Percentiles rank a stretch among this genome's conserved stretches.
These are phyloP conservation scores for Mycena alexandri DNA, from an alignment of 768 basidiomycete species.

Conservation along the genomic window DNA sequence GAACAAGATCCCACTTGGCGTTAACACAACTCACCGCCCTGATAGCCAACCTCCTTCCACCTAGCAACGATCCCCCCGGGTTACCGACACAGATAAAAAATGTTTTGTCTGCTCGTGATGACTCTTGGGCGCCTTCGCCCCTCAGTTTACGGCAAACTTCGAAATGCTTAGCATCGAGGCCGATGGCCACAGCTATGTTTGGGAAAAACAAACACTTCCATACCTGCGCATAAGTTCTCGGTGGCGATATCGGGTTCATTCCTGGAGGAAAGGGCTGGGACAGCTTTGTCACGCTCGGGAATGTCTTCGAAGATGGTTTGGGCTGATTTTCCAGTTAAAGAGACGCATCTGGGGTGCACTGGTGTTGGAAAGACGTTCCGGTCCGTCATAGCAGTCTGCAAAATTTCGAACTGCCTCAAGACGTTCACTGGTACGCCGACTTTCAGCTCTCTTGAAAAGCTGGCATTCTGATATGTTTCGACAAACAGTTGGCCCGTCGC, in stretches of 20 bases:
- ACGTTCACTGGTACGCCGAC: conserved; percentile 47
- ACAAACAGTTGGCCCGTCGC: conserved; percentile 60
- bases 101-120: conserved; percentile 46
- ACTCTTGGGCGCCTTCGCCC: conserved; percentile 43
- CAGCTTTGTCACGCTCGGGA: conserved; percentile 54
- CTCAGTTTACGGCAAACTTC: conserved; percentile 53
- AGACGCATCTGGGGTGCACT: conserved; percentile 47
- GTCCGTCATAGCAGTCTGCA: conserved; percentile 47
- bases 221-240: conserved; percentile 54
- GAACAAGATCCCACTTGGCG: conserved; percentile 46
- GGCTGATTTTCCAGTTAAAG: conserved; percentile 40
- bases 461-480: background rate
- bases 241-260: conserved; percentile 63
- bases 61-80: conserved; percentile 45
- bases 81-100: conserved; percentile 48
- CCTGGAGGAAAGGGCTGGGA: conserved; percentile 50
- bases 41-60: conserved; percentile 54
- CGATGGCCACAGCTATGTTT: conserved; percentile 52
- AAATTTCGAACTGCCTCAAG: conserved; percentile 49
- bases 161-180: conserved; percentile 52
- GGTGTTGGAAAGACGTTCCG: conserved; percentile 53
- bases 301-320: conserved; percentile 50
- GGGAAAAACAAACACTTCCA: conserved; percentile 53
- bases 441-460: too few relatives aligned
- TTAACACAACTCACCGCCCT: conserved; percentile 57